Conservation (phyloP, 306 rosid genomes). For the Trifolium fragiferum region DNA sequence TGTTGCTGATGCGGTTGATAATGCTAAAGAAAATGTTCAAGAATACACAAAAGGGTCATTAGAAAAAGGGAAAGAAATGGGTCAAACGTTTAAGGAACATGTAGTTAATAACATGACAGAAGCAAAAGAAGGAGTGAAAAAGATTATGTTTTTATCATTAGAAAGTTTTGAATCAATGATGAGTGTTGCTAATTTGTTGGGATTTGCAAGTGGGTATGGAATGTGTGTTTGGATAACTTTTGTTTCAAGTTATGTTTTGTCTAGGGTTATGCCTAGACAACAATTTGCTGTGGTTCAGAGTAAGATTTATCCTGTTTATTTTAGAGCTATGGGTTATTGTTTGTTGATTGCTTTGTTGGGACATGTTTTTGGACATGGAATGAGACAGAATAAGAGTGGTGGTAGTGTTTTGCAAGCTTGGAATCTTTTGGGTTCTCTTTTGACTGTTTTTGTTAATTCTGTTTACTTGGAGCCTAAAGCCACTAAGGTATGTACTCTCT, state of each 20-base stretch:
- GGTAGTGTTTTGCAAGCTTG: conserved; percentile 48
- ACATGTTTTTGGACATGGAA: conserved; percentile 46
- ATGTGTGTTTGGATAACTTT: conserved; percentile 80
- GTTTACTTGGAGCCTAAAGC: conserved; percentile 84
- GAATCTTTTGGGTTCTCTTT: conserved; percentile 55
- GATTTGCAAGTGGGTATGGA: conserved; percentile 69
- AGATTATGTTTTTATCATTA: not conserved
- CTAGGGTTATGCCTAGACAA: conserved; percentile 63
- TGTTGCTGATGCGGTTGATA: conserved; percentile 27
- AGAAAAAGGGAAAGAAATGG: conserved; percentile 45
- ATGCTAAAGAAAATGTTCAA: conserved; percentile 21
- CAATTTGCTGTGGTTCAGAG: conserved; percentile 83
- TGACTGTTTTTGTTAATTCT: conserved; percentile 53
- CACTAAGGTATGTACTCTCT: conserved; percentile 53
- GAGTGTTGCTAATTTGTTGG: conserved; percentile 51
- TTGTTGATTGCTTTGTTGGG: conserved; percentile 61
- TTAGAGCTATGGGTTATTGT: conserved; percentile 58
- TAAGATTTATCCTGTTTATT: conserved; percentile 83
- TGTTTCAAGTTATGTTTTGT: conserved; percentile 63
- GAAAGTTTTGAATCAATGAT: conserved; percentile 17
- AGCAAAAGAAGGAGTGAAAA: conserved; percentile 18
- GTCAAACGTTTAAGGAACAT: conserved; percentile 33
- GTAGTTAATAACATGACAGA: conserved; percentile 43
- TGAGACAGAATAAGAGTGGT: not conserved
- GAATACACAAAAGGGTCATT: conserved; percentile 39